A percentile compares a stretch with the other conserved stretches of the same genome.
Evolutionary conservation across 768 basidiomycete genomes (phyloP).

Genomic region (Pisolithus microcarpus): DNA sequence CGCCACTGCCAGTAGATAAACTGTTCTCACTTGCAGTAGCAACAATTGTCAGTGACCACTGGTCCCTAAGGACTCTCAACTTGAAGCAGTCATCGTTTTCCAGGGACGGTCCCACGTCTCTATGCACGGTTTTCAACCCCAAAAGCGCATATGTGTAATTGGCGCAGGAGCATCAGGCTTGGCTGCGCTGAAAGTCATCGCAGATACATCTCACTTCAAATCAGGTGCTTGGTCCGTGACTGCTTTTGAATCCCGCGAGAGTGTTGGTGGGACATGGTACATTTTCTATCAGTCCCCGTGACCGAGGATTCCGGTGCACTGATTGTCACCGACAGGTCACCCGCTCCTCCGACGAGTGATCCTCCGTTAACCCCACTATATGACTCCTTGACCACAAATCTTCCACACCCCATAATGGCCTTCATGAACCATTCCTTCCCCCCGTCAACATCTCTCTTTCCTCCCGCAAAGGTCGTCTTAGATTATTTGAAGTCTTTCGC

Average conservation of each 20-base stretch:
- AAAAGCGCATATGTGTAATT: conserved; percentile 54
- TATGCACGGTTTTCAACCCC: conserved; percentile 1
- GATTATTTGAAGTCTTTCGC: conserved; percentile 68
- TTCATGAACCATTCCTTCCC: conserved; percentile 60
- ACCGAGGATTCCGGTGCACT: not conserved
- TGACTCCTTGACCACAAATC: conserved; percentile 74
- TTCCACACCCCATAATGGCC: conserved; percentile 75
- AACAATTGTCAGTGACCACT: too few relatives aligned
- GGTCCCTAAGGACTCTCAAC: too few relatives aligned
- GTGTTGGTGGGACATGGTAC: conserved; percentile 75
- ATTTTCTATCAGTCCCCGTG: conserved; percentile 11
- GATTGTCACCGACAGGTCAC: conserved; percentile 36
- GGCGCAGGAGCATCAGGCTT: conserved; percentile 76
- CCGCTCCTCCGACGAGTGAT: conserved; percentile 41
- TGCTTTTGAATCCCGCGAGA: conserved; percentile 57
- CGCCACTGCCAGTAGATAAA: too few relatives aligned
- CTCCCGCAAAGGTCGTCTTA: conserved; percentile 51
- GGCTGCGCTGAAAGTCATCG: conserved; percentile 57
- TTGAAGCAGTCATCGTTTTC: too few relatives aligned
- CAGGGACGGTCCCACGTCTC: not conserved
- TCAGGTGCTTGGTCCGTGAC: conserved; percentile 54
- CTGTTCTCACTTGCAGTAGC: too few relatives aligned
- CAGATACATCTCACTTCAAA: conserved; percentile 51
- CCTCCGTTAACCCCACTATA: conserved; percentile 67
- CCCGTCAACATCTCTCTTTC: conserved; percentile 65